Evolutionary conservation across 495 filamentous ascomycete species (phyloP).

Genomic region (Jackrogersella minutella): DNA sequence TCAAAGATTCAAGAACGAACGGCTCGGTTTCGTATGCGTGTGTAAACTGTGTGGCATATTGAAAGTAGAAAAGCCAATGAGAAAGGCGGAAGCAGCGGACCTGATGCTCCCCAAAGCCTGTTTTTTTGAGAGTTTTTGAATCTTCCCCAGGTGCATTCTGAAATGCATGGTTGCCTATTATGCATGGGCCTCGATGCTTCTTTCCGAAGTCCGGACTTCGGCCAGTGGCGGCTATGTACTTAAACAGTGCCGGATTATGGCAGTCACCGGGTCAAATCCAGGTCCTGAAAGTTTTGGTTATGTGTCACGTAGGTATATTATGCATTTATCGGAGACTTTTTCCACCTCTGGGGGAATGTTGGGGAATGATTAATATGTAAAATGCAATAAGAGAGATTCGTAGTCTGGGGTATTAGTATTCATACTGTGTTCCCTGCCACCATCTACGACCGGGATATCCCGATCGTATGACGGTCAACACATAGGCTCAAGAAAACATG

Average conservation of each 20-base stretch:
- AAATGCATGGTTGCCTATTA: too few species aligned
- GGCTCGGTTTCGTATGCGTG: too few species aligned
- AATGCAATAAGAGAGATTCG: background rate
- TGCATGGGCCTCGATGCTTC: background rate
- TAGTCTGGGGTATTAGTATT: too few species aligned
- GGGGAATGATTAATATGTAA: background rate
- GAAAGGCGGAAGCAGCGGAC: too few species aligned
- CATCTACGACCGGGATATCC: slow-evolving; percentile 18
- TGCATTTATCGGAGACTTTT: background rate
- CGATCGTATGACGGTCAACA: slow-evolving; percentile 36
- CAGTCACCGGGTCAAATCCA: background rate
- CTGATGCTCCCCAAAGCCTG: too few species aligned
- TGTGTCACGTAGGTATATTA: background rate
- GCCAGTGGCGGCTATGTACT: background rate
- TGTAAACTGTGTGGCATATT: too few species aligned
- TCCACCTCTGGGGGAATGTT: too few species aligned
- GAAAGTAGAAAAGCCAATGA: too few species aligned
- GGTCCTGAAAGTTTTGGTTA: background rate
- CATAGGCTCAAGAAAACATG: slow-evolving; percentile 22
- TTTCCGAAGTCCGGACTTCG: background rate
- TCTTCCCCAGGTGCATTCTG: too few species aligned
- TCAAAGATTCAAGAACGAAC: too few species aligned
- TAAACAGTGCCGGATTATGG: background rate
- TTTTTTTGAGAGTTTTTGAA: too few species aligned
- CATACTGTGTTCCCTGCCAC: slow-evolving; percentile 2